These are phyloP conservation scores for Zarea fungicola DNA, from an alignment of 2,329 filamentous ascomycete genomes.

Conservation along the genomic window DNA sequence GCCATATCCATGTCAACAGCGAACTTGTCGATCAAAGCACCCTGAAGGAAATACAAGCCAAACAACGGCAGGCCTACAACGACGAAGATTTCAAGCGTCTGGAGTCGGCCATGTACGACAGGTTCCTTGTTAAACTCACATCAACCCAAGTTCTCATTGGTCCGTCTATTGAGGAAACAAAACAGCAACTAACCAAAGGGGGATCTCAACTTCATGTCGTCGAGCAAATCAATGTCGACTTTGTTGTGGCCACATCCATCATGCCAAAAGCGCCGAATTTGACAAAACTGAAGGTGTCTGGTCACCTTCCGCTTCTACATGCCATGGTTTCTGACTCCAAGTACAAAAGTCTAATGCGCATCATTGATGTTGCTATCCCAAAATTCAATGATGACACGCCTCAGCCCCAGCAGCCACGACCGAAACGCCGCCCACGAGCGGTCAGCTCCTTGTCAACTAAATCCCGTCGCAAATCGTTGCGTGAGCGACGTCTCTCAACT, in stretches of 20 bases:
- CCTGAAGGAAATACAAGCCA: constrained; percentile 82
- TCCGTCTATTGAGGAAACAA: constrained; percentile 85
- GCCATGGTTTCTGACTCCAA: constrained; percentile 90
- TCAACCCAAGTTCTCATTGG: constrained; percentile 95
- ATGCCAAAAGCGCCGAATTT: constrained; percentile 92
- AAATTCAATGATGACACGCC: constrained; percentile 55
- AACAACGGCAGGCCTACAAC: constrained; percentile 80
- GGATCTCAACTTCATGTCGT: constrained; percentile 79
- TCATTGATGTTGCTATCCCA: constrained; percentile 92
- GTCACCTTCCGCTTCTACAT: constrained; percentile 86
- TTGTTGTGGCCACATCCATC: constrained; percentile 93
- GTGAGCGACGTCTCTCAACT: constrained; percentile 57
- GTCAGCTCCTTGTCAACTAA: constrained; percentile 41
- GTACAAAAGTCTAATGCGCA: constrained; percentile 93
- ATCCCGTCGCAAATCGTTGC: constrained; percentile 38
- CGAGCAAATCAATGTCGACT: constrained; percentile 95
- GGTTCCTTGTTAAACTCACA: constrained; percentile 85
- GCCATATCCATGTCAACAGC: constrained; percentile 91
- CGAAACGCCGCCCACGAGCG: constrained; percentile 37
- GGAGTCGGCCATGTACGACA: constrained; percentile 95
- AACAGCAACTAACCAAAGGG: constrained; percentile 69
- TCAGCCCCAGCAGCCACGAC: constrained; percentile 21
- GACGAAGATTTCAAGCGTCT: constrained; percentile 84
- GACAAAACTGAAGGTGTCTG: constrained; percentile 85
- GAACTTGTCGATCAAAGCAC: constrained; percentile 91